Evolutionary conservation across 2,329 filamentous ascomycete species (phyloP).

Genomic region (Xylaria sp.): DNA sequence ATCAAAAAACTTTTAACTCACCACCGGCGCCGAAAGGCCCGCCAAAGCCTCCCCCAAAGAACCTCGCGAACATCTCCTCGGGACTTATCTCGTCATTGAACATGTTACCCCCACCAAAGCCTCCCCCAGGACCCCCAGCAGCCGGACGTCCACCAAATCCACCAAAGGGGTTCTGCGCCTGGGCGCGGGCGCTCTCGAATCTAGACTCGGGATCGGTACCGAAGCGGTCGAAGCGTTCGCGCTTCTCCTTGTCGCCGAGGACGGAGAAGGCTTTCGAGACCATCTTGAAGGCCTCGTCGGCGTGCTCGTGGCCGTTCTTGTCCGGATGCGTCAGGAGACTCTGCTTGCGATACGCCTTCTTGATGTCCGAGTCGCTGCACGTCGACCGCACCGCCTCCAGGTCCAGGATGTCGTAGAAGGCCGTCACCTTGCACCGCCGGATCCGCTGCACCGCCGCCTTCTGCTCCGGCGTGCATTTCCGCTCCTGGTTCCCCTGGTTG

Average conservation of each 20-base stretch:
- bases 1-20: slow-evolving; percentile 50
- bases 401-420: slow-evolving; percentile 94
- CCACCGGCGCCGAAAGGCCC: slow-evolving; percentile 75
- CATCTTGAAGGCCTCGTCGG: slow-evolving; percentile 99
- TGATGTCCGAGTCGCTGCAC: slow-evolving; percentile 85
- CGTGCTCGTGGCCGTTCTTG: slow-evolving; percentile 96
- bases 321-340: slow-evolving; percentile 96
- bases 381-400: slow-evolving; percentile 68
- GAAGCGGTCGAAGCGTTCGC: slow-evolving; percentile 85
- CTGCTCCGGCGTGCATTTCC: slow-evolving; percentile 88
- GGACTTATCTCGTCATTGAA: slow-evolving; percentile 95
- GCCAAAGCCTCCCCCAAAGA: slow-evolving; percentile 83
- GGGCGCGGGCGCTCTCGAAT: slow-evolving; percentile 73
- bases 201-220: slow-evolving; percentile 93
- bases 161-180: slow-evolving; percentile 57
- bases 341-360: slow-evolving; percentile 96
- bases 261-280: slow-evolving; percentile 93
- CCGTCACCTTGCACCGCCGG: slow-evolving; percentile 82
- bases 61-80: slow-evolving; percentile 95
- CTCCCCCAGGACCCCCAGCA: slow-evolving; percentile 53
- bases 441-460: slow-evolving; percentile 92
- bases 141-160: slow-evolving; percentile 50
- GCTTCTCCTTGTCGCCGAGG: slow-evolving; percentile 92
- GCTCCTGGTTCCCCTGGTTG: slow-evolving; percentile 79
- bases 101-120: slow-evolving; percentile 66